Evolutionary conservation across 768 basidiomycete genomes (phyloP), one percentile per base, ranked within the genome.

Genomic region (Auriscalpium orientale): DNA sequence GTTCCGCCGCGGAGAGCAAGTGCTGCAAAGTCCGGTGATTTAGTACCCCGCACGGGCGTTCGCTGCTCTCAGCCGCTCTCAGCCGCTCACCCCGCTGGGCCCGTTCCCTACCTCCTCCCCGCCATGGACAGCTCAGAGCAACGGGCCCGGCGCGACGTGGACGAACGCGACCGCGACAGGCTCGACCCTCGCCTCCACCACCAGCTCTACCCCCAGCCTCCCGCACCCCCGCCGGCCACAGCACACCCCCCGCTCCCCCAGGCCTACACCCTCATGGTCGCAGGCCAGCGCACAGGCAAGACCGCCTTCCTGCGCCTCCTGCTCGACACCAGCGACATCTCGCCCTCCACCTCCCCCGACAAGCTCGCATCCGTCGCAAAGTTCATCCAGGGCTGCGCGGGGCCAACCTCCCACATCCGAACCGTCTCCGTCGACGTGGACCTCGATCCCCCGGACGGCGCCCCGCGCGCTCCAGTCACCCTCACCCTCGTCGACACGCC

Each of bases 251-350:
- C 67, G 63, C 63, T 61, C 70, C 70, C 61, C 71, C 74, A 75
- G 66, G 73, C 74, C 38, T 80, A 80, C 74, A 84, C 85, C 63
- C 74, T 91, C 70, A 85, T 91, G 74, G 88, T 89, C 66, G 89
- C 89, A 56, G 89, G 89, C 51, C 83, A 81, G 67, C 77, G 85
- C 72, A 84, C 86, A 72, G 87, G 88, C 72, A 93, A 93, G 79
- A 90, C 89, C 21, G 85, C 88, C 58, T 88, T 93, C 66, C 84
- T 91, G 66, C 83, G 89, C 56, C 86, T 91, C 65, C 78, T 93
- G 61, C 81, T 91, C 70, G 89, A 91, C 76, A 89, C 91, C 61
- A 80, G 80, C 74, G 74, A 80, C 67, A 75, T 91, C 65, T 79
- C 87, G 13, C 72, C 78, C 43, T 67, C 74, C 20, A 79, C 82